These are phyloP conservation scores for Venturia asperata DNA, from an alignment of 2,329 filamentous ascomycete species.

Conservation along the genomic window DNA sequence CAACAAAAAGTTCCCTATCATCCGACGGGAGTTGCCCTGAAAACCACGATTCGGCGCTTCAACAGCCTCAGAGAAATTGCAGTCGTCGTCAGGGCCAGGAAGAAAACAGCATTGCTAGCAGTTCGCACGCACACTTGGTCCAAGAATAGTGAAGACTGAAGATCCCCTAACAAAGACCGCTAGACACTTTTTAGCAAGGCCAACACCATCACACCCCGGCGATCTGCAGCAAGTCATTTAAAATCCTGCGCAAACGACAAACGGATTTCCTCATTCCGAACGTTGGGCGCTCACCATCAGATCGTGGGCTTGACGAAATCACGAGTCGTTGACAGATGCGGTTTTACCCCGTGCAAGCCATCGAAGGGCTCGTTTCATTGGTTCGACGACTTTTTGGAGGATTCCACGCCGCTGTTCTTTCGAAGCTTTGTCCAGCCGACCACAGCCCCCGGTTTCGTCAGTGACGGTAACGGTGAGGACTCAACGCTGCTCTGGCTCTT, in stretches of 20 bases:
- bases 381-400: not conserved
- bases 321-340: not conserved
- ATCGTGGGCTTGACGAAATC: not conserved
- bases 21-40: not conserved
- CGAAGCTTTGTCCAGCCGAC: constrained; percentile 16
- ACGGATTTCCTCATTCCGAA: constrained; percentile 6
- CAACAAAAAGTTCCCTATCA: not conserved
- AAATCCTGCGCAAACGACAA: not conserved
- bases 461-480: not conserved
- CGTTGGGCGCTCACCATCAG: not conserved
- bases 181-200: not conserved
- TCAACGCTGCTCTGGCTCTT: constrained; percentile 4
- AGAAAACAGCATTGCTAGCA: not conserved
- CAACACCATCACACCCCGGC: not conserved
- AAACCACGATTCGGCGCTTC: not conserved
- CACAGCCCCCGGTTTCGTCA: not conserved
- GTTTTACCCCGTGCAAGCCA: not conserved
- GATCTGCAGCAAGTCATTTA: constrained; percentile 11
- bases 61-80: not conserved
- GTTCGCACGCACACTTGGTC: not conserved
- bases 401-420: constrained; percentile 5
- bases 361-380: not conserved
- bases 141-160: not conserved
- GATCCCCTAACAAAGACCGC: not conserved
- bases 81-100: not conserved